phyloP scores from a whole-genome alignment of 2,329 filamentous ascomycete species.

The Botryotinia convoluta region DNA sequence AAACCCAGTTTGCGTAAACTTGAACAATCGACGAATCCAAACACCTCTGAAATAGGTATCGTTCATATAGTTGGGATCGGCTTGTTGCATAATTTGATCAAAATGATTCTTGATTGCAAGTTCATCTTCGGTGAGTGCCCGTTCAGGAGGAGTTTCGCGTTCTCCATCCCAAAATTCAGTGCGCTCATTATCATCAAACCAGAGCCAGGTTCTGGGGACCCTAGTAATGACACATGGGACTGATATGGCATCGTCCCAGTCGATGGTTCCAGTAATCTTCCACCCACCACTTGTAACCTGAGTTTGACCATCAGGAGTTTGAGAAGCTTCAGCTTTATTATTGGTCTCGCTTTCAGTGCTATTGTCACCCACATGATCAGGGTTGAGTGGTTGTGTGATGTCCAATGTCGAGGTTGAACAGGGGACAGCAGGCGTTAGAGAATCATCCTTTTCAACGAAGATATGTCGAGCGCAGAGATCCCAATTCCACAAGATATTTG shows the following conservation, averaged over 20 bases:
- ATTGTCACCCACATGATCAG: accelerated
- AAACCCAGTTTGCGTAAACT: neutral
- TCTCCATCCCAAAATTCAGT: constrained; percentile 5
- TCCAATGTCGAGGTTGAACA: neutral
- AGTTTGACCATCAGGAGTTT: neutral
- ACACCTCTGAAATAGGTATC: neutral
- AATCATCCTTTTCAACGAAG: neutral
- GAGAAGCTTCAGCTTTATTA: neutral
- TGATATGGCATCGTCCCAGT: constrained; percentile 27
- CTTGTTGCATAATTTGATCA: constrained; percentile 3
- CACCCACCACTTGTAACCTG: neutral
- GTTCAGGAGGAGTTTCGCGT: constrained; percentile 3
- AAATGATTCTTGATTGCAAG: constrained; percentile 25
- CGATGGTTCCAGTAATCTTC: constrained; percentile 24
- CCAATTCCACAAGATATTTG: constrained; percentile 24
- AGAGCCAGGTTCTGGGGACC: constrained; percentile 26
- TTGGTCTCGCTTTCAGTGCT: neutral
- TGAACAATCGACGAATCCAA: neutral
- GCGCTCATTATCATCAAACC: constrained; percentile 20
- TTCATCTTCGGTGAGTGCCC: constrained; percentile 24
- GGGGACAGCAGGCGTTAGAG: neutral
- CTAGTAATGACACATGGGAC: constrained; percentile 24
- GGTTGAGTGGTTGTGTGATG: neutral
- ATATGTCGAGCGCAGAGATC: constrained; percentile 26
- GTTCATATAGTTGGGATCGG: neutral